Evolutionary conservation across 2,329 filamentous ascomycete species (phyloP).

Genomic region (Elsinoe perseae): DNA sequence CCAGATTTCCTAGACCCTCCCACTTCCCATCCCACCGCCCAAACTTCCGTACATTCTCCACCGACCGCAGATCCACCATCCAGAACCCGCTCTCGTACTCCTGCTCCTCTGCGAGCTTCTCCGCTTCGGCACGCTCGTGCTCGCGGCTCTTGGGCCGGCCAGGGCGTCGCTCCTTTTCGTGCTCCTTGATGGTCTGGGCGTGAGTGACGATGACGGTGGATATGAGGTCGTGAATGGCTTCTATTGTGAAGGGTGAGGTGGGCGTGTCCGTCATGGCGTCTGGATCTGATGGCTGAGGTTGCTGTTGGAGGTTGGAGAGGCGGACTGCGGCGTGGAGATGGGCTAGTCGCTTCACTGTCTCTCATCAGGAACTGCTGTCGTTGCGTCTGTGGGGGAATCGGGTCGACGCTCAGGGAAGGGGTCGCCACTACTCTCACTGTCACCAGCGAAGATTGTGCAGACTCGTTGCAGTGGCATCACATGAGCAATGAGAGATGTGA

Average conservation of each 20-base stretch:
- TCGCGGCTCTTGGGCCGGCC: conserved; percentile 70
- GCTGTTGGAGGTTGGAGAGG: not conserved
- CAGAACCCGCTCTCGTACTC: conserved; percentile 81
- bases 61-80: conserved; percentile 69
- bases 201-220: conserved; percentile 49
- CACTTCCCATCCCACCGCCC: conserved; percentile 75
- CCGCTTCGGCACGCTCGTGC: conserved; percentile 69
- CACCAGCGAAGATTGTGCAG: not conserved
- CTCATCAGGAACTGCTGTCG: not conserved
- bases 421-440: not conserved
- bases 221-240: conserved; percentile 49
- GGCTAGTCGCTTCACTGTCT: conserved; percentile 55
- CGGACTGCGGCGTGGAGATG: conserved; percentile 54
- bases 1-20: conserved; percentile 66
- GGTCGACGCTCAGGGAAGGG: not conserved
- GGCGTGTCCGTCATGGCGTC: conserved; percentile 19
- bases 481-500: not conserved
- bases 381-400: too few species aligned
- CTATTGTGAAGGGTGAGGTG: conserved; percentile 42
- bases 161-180: conserved; percentile 63
- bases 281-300: conserved; percentile 18
- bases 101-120: conserved; percentile 61
- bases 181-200: conserved; percentile 59
- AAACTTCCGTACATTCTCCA: conserved; percentile 57
- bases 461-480: too few species aligned